phyloP scores from a whole-genome alignment of 768 basidiomycete genomes.

The Boletus subparvulus region DNA sequence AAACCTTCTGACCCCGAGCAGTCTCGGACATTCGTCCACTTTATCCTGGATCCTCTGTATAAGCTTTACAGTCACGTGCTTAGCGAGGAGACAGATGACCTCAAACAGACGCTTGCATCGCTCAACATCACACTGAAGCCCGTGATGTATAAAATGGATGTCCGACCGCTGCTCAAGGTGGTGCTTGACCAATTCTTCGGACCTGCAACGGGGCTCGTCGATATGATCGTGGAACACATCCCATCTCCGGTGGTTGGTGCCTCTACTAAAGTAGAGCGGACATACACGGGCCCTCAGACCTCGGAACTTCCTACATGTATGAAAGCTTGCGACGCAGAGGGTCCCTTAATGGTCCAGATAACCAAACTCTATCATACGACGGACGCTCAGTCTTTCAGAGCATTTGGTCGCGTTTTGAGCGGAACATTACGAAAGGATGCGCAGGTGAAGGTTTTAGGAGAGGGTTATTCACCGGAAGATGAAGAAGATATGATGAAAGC shows the following conservation, averaged over 20 bases:
- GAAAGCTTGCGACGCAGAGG: slow-evolving; percentile 78
- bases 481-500: slow-evolving; percentile 96
- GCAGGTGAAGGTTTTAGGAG: slow-evolving; percentile 93
- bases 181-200: slow-evolving; percentile 97
- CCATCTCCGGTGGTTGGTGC: slow-evolving; percentile 74
- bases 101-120: slow-evolving; percentile 73
- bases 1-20: slow-evolving; percentile 75
- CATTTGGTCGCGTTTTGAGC: slow-evolving; percentile 92
- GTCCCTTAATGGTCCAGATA: slow-evolving; percentile 90
- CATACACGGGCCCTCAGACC: slow-evolving; percentile 86
- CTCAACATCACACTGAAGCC: slow-evolving; percentile 88
- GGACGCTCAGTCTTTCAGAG: slow-evolving; percentile 94
- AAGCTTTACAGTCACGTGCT: slow-evolving; percentile 95
- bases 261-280: slow-evolving; percentile 68
- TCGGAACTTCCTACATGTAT: slow-evolving; percentile 77
- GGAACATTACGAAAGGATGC: slow-evolving; percentile 84
- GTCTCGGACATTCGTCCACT: slow-evolving; percentile 88
- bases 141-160: slow-evolving; percentile 98
- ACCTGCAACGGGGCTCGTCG: slow-evolving; percentile 82
- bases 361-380: slow-evolving; percentile 95
- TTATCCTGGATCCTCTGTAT: slow-evolving; percentile 94
- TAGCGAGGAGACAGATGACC: slow-evolving; percentile 87
- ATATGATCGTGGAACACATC: slow-evolving; percentile 87
- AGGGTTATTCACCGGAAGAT: slow-evolving; percentile 97
- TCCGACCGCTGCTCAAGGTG: slow-evolving; percentile 88